Evolutionary conservation across 306 rosid species (phyloP), one percentile per base, ranked within the genome.

Genomic region (Luffa aegyptiaca): DNA sequence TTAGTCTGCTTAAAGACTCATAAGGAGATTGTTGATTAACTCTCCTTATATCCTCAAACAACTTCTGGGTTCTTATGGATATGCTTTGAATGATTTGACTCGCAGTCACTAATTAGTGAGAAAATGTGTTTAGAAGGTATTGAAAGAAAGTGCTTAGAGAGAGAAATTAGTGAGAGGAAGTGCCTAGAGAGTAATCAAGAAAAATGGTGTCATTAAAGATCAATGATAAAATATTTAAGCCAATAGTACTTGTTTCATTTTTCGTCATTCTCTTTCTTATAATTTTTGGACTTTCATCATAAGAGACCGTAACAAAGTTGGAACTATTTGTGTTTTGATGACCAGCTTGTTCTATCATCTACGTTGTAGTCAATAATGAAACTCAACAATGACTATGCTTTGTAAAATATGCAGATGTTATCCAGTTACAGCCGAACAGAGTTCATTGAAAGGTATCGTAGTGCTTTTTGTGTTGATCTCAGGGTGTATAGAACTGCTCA

Each of bases 371-470:
- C 79, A 49, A 74, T 74, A 12, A 42, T 69, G 42, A 37, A 42
- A 61, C 42, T 35, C 71, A 76, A 53, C 79, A 36, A 20, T 75
- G 13, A 18, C 65, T 53, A 17, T 37, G 61, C 44, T 46, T 37
- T 31, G 31, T 78, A 63, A 62, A 46, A 57, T 26, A 44, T 86
- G 88, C 91, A 94, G 98, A 86, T 91, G 81, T 78, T 94, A 78
- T 92, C 98, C 80, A 91, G 81, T 82, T 83, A 52, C 85, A 92
- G 84, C 79, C 90, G 89, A 42, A 83, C 91, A 10, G 88, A 90
- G 81, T 84, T 94, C 76, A 91, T 91, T 61, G 92, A 92, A 78
- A 82, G 90, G 98, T 94, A 81, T 69, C 3, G 77, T 71, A 21
- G 58, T 71, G 58, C 41, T n/a, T 48, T 63, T 35, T 45, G 11